These are phyloP conservation scores for Apophysomyces sp. DNA, from an alignment of 371 early-diverging fungal genomes.

Conservation along the genomic window DNA sequence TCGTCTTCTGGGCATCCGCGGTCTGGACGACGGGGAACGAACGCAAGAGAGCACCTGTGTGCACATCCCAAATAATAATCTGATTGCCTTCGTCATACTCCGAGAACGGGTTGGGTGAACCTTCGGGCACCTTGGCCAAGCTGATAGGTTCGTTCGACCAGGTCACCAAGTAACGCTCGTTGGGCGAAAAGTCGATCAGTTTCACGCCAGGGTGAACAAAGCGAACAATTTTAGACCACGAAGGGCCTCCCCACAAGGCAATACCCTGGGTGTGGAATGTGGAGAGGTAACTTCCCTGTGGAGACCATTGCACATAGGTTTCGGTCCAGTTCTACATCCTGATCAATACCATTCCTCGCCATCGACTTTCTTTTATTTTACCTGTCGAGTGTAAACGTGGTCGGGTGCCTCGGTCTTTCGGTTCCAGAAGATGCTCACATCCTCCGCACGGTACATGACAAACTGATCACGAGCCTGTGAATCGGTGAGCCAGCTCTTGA, in stretches of 20 bases:
- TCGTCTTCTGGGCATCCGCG: constrained; percentile 57
- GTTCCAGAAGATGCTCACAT: constrained; percentile 88
- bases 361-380: constrained; percentile 11
- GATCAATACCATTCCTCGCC: not conserved
- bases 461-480: constrained; percentile 89
- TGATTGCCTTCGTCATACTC: constrained; percentile 78
- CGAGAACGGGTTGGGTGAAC: constrained; percentile 66
- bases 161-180: constrained; percentile 91
- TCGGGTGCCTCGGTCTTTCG: constrained; percentile 86
- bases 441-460: constrained; percentile 82
- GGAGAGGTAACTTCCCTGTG: constrained; percentile 89
- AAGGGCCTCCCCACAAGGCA: constrained; percentile 96
- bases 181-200: constrained; percentile 91
- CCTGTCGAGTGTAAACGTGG: constrained; percentile 65
- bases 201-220: constrained; percentile 93
- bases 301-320: constrained; percentile 92
- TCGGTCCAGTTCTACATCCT: constrained; percentile 89
- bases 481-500: constrained; percentile 91
- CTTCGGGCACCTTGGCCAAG: constrained; percentile 51
- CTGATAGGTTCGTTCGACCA: constrained; percentile 88
- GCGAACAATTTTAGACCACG: constrained; percentile 86
- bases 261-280: constrained; percentile 95
- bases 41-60: constrained; percentile 82
- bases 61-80: constrained; percentile 89
- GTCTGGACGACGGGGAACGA: constrained; percentile 72